These are phyloP conservation scores for Peronospora farinosa DNA, from an alignment of 352 stramenopile species.

Conservation along the genomic window DNA sequence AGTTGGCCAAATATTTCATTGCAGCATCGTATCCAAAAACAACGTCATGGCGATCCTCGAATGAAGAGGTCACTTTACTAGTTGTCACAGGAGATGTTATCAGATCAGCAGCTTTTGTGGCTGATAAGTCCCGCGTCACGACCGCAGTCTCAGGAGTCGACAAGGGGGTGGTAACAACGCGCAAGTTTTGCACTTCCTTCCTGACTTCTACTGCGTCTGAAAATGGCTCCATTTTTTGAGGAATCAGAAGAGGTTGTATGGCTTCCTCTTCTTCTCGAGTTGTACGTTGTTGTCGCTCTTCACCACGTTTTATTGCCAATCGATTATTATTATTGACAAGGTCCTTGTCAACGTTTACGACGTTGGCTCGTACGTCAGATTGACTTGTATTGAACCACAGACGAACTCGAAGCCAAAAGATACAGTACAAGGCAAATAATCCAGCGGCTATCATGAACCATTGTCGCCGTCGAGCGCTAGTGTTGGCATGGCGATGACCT, in stretches of 20 bases:
- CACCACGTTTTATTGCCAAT: slow-evolving; percentile 3
- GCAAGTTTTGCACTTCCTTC: slow-evolving; percentile 14
- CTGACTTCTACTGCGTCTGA: not conserved
- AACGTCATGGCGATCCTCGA: slow-evolving; percentile 38
- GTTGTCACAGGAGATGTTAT: slow-evolving; percentile 3
- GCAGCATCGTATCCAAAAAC: slow-evolving; percentile 46
- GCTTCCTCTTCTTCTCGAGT: slow-evolving; percentile 2
- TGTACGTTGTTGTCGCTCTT: not conserved
- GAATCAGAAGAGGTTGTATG: not conserved
- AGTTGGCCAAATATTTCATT: slow-evolving; percentile 45
- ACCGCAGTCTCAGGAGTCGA: slow-evolving; percentile 10
- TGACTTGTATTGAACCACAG: slow-evolving; percentile 21
- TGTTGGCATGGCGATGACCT: slow-evolving; percentile 8
- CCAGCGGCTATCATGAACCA: slow-evolving; percentile 13
- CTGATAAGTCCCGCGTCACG: not conserved
- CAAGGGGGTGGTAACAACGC: slow-evolving; percentile 2
- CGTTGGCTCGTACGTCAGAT: slow-evolving; percentile 25
- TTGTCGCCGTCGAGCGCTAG: slow-evolving; percentile 8
- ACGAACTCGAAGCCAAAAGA: slow-evolving; percentile 24
- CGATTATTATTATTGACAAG: slow-evolving; percentile 5
- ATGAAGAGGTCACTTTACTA: slow-evolving; percentile 4
- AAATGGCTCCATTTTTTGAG: not conserved
- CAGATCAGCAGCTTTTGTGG: not conserved
- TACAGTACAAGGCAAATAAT: slow-evolving; percentile 19
- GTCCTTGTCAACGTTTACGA: slow-evolving; percentile 13